These are phyloP conservation scores for Ambrosia artemisiifolia DNA, from an alignment of 129 eudicot genomes.

Conservation along the genomic window DNA sequence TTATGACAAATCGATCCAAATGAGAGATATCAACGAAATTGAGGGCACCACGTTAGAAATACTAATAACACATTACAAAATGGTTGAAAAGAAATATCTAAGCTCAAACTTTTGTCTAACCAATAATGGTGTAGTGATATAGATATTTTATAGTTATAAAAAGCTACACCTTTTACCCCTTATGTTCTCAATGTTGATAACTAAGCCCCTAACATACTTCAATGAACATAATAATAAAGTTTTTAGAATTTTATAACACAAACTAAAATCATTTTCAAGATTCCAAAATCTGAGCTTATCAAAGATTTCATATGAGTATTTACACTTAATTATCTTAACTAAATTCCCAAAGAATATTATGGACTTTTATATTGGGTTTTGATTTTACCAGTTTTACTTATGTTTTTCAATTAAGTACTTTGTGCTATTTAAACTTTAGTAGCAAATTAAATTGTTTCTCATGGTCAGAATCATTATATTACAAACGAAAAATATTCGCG, in stretches of 20 bases:
- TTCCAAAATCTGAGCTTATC: neutral
- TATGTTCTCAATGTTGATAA: neutral
- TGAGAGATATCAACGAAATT: neutral
- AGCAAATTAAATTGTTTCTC: neutral
- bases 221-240: neutral
- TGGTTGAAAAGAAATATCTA: constrained; percentile 1
- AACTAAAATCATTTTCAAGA: neutral
- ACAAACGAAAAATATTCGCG: neutral
- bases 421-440: neutral
- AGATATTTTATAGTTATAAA: neutral
- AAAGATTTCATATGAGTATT: neutral
- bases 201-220: neutral
- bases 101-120: neutral
- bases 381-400: no score
- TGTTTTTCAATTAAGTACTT: neutral
- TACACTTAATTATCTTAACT: no score
- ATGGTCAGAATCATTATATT: neutral
- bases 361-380: no score
- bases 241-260: neutral
- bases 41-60: neutral
- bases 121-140: neutral
- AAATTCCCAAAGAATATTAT: no score
- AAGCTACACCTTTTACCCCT: neutral
- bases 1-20: neutral
- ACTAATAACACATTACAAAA: neutral